phyloP scores from a whole-genome alignment of 441 rosid genomes.

The Manihot esculenta region DNA sequence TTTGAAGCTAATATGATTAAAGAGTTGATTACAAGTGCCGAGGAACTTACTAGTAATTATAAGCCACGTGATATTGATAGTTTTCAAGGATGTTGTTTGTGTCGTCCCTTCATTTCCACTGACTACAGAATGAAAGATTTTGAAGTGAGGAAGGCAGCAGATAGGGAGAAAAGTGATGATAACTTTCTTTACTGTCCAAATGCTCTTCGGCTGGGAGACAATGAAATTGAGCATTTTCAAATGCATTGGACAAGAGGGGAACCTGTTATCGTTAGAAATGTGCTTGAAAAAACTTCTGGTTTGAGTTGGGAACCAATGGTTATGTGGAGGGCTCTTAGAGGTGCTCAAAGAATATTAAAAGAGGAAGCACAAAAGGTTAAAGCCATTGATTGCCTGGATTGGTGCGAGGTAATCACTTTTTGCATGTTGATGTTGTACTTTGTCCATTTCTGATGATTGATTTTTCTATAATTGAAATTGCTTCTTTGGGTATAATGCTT shows the following conservation, averaged over 20 bases:
- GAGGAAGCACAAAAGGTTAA: slow-evolving; percentile 42
- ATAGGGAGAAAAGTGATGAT: slow-evolving; percentile 50
- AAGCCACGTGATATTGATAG: slow-evolving; percentile 20
- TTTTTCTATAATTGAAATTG: background rate
- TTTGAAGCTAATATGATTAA: slow-evolving; percentile 48
- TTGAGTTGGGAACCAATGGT: slow-evolving; percentile 95
- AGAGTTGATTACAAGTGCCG: slow-evolving; percentile 47
- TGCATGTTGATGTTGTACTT: slow-evolving; percentile 12
- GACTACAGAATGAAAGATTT: slow-evolving; percentile 26
- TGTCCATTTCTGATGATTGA: background rate
- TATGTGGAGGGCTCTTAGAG: slow-evolving; percentile 81
- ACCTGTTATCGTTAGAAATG: slow-evolving; percentile 75
- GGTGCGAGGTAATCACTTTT: slow-evolving; percentile 55
- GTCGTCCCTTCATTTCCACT: slow-evolving; percentile 24
- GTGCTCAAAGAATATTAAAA: slow-evolving; percentile 38
- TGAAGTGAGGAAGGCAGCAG: slow-evolving; percentile 62
- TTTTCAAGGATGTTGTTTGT: slow-evolving; percentile 31
- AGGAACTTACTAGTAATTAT: slow-evolving; percentile 34
- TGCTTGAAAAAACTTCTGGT: slow-evolving; percentile 63
- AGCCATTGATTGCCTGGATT: slow-evolving; percentile 74
- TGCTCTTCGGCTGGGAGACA: slow-evolving; percentile 40
- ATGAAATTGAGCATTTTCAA: slow-evolving; percentile 67
- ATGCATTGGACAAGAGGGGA: slow-evolving; percentile 78
- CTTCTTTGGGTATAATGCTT: background rate
- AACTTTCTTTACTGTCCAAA: slow-evolving; percentile 64